These are phyloP conservation scores for Aspergillus ochraceus DNA, from an alignment of 2,329 filamentous ascomycete species.

Conservation along the genomic window DNA sequence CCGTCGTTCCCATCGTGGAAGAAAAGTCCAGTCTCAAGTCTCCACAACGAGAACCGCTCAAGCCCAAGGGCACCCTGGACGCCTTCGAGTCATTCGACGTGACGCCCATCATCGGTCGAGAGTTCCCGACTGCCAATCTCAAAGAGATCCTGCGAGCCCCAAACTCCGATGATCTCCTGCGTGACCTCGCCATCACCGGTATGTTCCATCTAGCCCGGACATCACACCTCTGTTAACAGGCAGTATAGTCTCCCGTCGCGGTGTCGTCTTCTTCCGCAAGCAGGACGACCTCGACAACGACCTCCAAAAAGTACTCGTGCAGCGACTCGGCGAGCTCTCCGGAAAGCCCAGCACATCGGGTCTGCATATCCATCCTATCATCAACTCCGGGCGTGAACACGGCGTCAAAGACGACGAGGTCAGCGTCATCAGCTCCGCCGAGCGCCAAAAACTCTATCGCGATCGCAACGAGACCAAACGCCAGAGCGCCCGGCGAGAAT, in stretches of 20 bases:
- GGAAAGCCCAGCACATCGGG: conserved; percentile 49
- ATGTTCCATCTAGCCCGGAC: neutral
- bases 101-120: conserved; percentile 53
- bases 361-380: conserved; percentile 50
- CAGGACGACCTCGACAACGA: conserved; percentile 52
- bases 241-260: conserved; percentile 50
- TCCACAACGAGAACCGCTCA: conserved; percentile 32
- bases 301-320: conserved; percentile 54
- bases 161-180: conserved; percentile 36
- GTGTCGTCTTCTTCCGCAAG: conserved; percentile 56
- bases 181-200: conserved; percentile 39
- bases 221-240: neutral
- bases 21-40: conserved; percentile 15
- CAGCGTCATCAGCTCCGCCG: conserved; percentile 48
- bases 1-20: conserved; percentile 18
- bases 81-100: conserved; percentile 49
- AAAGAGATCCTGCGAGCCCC: conserved; percentile 49
- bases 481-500: conserved; percentile 36
- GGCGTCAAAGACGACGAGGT: conserved; percentile 51
- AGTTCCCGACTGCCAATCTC: conserved; percentile 46
- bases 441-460: conserved; percentile 41
- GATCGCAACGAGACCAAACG: conserved; percentile 31
- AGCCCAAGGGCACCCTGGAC: conserved; percentile 43
- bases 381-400: conserved; percentile 50
- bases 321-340: conserved; percentile 49